Base-by-base conservation (phyloP, 2,329 filamentous ascomycete species). In the Didymella pinodella region DNA sequence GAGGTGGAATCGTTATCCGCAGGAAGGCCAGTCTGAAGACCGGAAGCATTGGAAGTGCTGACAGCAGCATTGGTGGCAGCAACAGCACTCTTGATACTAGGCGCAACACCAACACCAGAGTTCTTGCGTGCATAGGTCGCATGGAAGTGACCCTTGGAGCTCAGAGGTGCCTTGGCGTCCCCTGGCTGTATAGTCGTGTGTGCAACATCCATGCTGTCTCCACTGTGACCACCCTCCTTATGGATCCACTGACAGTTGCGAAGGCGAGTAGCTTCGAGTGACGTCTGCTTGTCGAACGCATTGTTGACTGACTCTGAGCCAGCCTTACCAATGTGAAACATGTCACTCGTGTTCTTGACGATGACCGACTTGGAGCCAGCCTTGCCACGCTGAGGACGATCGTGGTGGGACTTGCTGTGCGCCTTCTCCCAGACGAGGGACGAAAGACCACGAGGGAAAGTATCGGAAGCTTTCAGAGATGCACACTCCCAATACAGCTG, bases 401-500 rank as follows among this genome's bases (percentile, higher is more conserved):
- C 44, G 36, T 55, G 57, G 31, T 12, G 43, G 7, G 57, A 44
- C 44, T 60, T 60, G 53, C 48, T 61, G 54, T 77, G 75, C 10
- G 70, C 68, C 61, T 75, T 76, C 57, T 77, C 75, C 75, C 75
- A 77, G 4, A 77, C 50, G 8, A 77, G 71, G 3, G 74, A 62
- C 10, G 73, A 66, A 5, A 76, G 61, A 1, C 75, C 75, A 10
- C 58, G 66, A 4, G 75, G 75, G 62, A 76, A 76, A 5, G 72
- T 76, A 46, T 75, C 71, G 4, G 70, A 74, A 7, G 75, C 75
- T 56, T 76, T 77, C 54, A 76, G 72, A 8, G 65, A 61, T 59
- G 73, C 73, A 56, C 75, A 78, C 45, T 77, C 73, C 75, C 75
- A 78, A 63, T 77, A 75, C 59, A 76, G 62, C 48, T 78, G 75